Evolutionary conservation across 257 asterid genomes (phyloP), one percentile per base, ranked within the genome.

Genomic region (Lycium barbarum): DNA sequence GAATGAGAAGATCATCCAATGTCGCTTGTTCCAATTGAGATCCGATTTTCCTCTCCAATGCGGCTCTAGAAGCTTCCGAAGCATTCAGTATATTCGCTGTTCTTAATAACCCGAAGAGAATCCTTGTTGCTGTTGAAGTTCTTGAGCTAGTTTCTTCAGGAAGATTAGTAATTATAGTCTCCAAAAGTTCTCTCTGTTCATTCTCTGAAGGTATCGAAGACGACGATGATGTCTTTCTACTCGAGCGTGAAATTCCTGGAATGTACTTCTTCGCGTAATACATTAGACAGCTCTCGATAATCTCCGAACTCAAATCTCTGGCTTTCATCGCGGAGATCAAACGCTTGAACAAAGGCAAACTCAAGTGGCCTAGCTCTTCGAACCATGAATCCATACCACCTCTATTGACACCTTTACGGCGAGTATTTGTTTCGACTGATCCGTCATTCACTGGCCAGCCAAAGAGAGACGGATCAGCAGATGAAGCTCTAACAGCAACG

Each of bases 381-480:
- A 92, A 84, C 99, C 98, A 97, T 4, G 90, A 84, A 58, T 92
- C 95, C 35, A 84, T 86, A 65, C 86, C 87, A 43, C 88, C 86
- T 22, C 85, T 83, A 3, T 59, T 67, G n/a, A 88, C 62, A 33
- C 84, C 47, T 74, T 86, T 91, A 71, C 89, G 89, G 83, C 91
- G 68, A 20, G 89, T 74, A 83, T 73, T 73, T 5, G 40, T 85
- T 20, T 90, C 92, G 8, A 63, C 59, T 20, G 49, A 88, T 12
- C 90, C 92, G 85, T 92, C 98, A 84, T 86, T 93, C 59, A 97
- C 93, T 43, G 99, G 99, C 98, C 99, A 97, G 14, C 99, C 98
- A 9, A 97, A 93, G 51, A 95, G 83, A 61, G 98, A 87, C 62
- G 98, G 98, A 93, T 95, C 98, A 5, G 95, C 70, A 35, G 90